Percentiles rank a stretch among this genome's conserved stretches.
Evolutionary conservation across 2,329 filamentous ascomycete genomes (phyloP).

Genomic region (Xylaria multiplex): DNA sequence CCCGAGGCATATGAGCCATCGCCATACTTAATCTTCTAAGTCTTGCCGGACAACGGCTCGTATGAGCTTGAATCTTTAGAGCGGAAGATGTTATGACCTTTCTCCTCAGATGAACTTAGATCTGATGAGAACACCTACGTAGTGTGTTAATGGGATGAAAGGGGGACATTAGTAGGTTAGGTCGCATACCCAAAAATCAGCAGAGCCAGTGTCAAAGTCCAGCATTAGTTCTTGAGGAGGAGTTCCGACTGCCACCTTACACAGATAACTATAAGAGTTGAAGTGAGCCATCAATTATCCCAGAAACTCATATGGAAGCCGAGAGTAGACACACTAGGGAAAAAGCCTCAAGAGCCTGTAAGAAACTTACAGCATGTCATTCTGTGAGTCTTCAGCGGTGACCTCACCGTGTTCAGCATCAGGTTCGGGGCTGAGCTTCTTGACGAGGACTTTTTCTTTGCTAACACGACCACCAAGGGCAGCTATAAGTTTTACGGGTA

Average conservation of each 20-base stretch:
- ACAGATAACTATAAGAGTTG: constrained; percentile 71
- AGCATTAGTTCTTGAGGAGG: constrained; percentile 70
- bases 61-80: constrained; percentile 69
- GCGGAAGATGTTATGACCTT: constrained; percentile 67
- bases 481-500: constrained; percentile 53
- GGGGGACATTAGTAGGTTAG: background rate
- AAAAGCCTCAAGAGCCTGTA: background rate
- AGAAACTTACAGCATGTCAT: constrained; percentile 61
- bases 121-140: constrained; percentile 65
- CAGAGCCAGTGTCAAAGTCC: constrained; percentile 77
- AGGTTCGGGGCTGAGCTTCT: constrained; percentile 52
- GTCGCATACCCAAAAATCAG: constrained; percentile 72
- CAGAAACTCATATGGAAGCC: background rate
- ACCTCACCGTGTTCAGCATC: constrained; percentile 59
- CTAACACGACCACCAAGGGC: constrained; percentile 60
- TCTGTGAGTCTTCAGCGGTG: constrained; percentile 71
- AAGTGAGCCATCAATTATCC: constrained; percentile 2
- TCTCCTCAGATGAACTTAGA: constrained; percentile 52
- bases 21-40: constrained; percentile 75
- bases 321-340: background rate
- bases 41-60: constrained; percentile 58
- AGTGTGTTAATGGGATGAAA: constrained; percentile 10
- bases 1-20: constrained; percentile 75
- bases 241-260: constrained; percentile 71
- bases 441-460: constrained; percentile 59